Evolutionary conservation across 2,329 filamentous ascomycete genomes (phyloP), one percentile per base, ranked within the genome.

Genomic region (Neopestalotiopsis rosae): DNA sequence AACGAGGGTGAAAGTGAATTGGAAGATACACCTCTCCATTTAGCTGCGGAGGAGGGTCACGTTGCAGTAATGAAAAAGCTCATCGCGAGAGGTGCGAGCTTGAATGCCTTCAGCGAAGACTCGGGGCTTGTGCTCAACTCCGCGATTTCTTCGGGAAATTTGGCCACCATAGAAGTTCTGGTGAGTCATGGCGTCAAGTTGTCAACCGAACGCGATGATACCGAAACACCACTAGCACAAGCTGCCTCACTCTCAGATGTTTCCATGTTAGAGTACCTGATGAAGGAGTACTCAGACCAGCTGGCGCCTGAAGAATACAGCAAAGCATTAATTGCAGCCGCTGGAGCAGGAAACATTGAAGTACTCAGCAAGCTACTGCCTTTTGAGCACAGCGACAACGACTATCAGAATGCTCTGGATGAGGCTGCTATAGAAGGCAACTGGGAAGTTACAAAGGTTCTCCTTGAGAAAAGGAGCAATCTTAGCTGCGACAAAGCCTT

Each of bases 191-290:
- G 80, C 17, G 81, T 81, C 5, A 78, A 79, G 4, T 72, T 83
- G 9, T 75, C 78, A 5, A 71, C 76, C 4, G 76, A 80, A 7
- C 71, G 69, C 14, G 74, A 76, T 2, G 71, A 74, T 32, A 68
- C 79, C 24, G 71, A 74, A 4, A 75, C 80, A 0, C 82, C 82
- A 0, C 69, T 84, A 5, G 79, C 81, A 5, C 68, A 81, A 2
- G 80, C 82, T 9, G 82, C 81, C 1, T 71, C 77, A 13, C 71
- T 82, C 10, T 79, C 81, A 0, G 80, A 84, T 52, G 66, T 79
- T 4, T 75, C 80, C 2, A 83, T 83, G 76, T 81, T 84, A 52
- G 78, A 82, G 10, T 83, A 81, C 61, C 73, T 84, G 1, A 76
- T 83, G 14, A 71, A 80, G 10, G 76, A 79, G n/a, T 84, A 82